Conservation (phyloP, 1,284 basidiomycete species). For the Omphalotus olearius region DNA sequence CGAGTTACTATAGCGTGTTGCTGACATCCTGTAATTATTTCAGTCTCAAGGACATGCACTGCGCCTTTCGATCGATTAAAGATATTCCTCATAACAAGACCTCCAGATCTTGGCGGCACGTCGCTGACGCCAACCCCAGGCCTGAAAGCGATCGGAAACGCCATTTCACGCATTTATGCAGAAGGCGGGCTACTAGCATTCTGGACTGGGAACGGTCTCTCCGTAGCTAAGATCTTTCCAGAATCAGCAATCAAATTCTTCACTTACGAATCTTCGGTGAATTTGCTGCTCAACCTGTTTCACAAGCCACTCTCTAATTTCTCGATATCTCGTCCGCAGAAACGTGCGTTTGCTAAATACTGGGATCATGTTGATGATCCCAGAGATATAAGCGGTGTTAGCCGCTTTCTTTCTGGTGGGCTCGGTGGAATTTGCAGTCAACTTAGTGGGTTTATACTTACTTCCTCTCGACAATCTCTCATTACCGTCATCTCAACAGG, state of each 20-base stretch:
- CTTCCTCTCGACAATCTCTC: conserved; percentile 12
- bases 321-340: conserved; percentile 41
- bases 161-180: conserved; percentile 76
- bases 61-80: conserved; percentile 98
- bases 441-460: conserved; percentile 55
- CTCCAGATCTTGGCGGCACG: conserved; percentile 62
- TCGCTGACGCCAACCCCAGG: conserved; percentile 48
- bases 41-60: conserved; percentile 93
- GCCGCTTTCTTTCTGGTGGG: conserved; percentile 93
- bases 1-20: background rate
- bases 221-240: conserved; percentile 90
- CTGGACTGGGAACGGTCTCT: conserved; percentile 87
- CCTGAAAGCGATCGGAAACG: conserved; percentile 65
- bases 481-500: conserved; percentile 38
- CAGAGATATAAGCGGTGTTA: conserved; percentile 86
- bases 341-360: conserved; percentile 91
- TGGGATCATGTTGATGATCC: conserved; percentile 89
- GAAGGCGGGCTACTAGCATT: conserved; percentile 89
- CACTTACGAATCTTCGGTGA: conserved; percentile 87
- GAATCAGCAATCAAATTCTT: conserved; percentile 99
- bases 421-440: conserved; percentile 95
- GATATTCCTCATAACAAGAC: conserved; percentile 91
- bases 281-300: conserved; percentile 25
- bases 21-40: background rate
- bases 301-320: conserved; percentile 7